phyloP scores from a whole-genome alignment of 345 rosid genomes.

The Mangifera indica region DNA sequence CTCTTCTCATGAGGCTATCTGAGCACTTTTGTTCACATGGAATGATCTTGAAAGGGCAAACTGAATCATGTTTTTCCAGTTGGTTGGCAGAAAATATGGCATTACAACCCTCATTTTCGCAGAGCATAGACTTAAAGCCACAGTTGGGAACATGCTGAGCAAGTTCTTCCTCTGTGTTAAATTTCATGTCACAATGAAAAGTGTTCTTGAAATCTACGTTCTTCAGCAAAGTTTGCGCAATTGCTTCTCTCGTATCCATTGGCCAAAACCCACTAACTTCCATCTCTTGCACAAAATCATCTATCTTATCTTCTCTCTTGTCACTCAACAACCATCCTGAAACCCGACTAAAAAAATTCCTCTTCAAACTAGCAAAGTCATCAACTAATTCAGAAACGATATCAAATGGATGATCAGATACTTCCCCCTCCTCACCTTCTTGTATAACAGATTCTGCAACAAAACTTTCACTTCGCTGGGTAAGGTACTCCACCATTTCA shows the following conservation, averaged over 20 bases:
- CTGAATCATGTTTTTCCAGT: slow-evolving; percentile 60
- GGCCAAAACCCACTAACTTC: slow-evolving; percentile 79
- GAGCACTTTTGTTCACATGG: slow-evolving; percentile 82
- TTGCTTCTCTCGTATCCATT: slow-evolving; percentile 51
- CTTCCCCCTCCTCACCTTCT: slow-evolving; percentile 47
- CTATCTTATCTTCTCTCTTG: slow-evolving; percentile 78
- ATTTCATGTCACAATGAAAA: slow-evolving; percentile 70
- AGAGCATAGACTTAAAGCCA: slow-evolving; percentile 55
- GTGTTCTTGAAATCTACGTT: slow-evolving; percentile 70
- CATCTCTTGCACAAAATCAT: slow-evolving; percentile 87
- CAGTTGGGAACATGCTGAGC: slow-evolving; percentile 45
- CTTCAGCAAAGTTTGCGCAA: slow-evolving; percentile 58
- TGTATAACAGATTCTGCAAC: slow-evolving; percentile 56
- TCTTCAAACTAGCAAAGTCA: slow-evolving; percentile 65
- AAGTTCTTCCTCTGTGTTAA: slow-evolving; percentile 50
- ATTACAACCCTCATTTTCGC: slow-evolving; percentile 69
- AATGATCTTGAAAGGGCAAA: slow-evolving; percentile 80
- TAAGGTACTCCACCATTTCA: slow-evolving; percentile 18
- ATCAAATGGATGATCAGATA: slow-evolving; percentile 70
- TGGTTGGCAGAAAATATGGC: slow-evolving; percentile 47
- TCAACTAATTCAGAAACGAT: slow-evolving; percentile 63
- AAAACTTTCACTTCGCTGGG: slow-evolving; percentile 65
- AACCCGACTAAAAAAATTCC: slow-evolving; percentile 31
- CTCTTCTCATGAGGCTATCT: slow-evolving; percentile 63
- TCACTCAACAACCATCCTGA: slow-evolving; percentile 84